A percentile compares a stretch with the other conserved stretches of the same genome.
Conservation (phyloP, 2,329 filamentous ascomycete species). For the Pseudocercospora pini-densiflorae region DNA sequence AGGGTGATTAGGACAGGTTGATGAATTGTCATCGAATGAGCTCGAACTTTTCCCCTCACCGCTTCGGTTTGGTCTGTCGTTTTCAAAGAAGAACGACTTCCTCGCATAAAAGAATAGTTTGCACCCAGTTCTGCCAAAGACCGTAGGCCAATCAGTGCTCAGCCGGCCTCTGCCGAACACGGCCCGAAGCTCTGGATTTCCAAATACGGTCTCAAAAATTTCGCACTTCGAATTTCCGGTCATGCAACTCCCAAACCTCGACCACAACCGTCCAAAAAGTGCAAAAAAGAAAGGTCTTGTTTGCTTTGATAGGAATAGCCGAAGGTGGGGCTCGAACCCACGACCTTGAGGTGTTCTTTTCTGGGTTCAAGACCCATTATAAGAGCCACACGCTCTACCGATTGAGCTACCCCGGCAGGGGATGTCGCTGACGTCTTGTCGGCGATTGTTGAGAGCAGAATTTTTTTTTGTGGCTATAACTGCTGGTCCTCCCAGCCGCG, state of each 20-base stretch:
- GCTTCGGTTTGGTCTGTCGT: not conserved
- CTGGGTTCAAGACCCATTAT: conserved; percentile 2
- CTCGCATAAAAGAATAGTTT: not conserved
- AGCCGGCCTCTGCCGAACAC: not conserved
- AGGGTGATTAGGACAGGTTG: too few relatives aligned
- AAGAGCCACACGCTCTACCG: conserved; percentile 48
- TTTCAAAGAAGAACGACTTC: not conserved
- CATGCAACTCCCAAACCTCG: not conserved
- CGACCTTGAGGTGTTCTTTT: conserved; percentile 31
- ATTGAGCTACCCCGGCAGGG: conserved; percentile 56
- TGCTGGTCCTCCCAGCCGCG: not conserved
- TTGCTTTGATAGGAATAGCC: conserved; percentile 30
- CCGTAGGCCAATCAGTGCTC: too few relatives aligned
- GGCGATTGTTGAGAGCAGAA: not conserved
- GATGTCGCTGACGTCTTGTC: not conserved
- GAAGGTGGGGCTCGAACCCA: conserved; percentile 35
- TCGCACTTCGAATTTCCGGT: not conserved
- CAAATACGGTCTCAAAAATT: not conserved
- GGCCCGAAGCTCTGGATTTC: not conserved
- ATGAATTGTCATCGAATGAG: not conserved
- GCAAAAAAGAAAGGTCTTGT: not conserved
- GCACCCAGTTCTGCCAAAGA: not conserved
- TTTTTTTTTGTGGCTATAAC: not conserved
- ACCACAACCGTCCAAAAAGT: not conserved
- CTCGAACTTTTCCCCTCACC: not conserved